Conservation (phyloP, 2,329 filamentous ascomycete genomes). For the Xylaria hypoxylon region DNA sequence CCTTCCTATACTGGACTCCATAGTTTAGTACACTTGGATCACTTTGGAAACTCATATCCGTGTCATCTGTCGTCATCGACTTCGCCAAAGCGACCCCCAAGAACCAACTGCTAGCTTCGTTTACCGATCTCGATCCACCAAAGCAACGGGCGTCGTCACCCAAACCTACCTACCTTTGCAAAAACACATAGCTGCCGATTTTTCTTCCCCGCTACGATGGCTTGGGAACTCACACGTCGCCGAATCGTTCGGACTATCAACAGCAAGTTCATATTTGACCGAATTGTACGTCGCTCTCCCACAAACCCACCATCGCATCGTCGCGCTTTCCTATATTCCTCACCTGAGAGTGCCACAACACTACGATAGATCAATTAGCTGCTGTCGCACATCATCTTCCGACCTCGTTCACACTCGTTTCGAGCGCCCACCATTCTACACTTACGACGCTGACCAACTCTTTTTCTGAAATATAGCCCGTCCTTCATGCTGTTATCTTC, state of each 20-base stretch:
- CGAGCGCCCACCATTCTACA: not conserved
- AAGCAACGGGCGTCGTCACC: conserved; percentile 19
- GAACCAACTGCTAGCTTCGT: conserved; percentile 10
- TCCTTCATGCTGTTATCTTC: conserved; percentile 86
- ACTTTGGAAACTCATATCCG: conserved; percentile 1
- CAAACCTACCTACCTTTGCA: conserved; percentile 1
- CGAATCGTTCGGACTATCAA: conserved; percentile 75
- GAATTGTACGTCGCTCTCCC: conserved; percentile 68
- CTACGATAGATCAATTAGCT: conserved; percentile 8
- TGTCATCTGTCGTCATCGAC: conserved; percentile 38
- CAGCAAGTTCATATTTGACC: conserved; percentile 78
- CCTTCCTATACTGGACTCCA: conserved; percentile 12
- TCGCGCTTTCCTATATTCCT: not conserved
- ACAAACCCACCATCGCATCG: conserved; percentile 6
- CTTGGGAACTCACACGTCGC: conserved; percentile 69
- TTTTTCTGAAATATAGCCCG: conserved; percentile 69
- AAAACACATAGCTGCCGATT: conserved; percentile 9
- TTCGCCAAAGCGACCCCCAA: conserved; percentile 5
- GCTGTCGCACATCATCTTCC: conserved; percentile 21
- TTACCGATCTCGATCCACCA: conserved; percentile 29
- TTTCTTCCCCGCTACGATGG: conserved; percentile 56
- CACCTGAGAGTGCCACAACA: not conserved
- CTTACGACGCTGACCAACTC: conserved; percentile 17
- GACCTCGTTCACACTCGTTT: not conserved
- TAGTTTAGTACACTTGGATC: not conserved